A percentile compares a stretch with the other conserved stretches of the same genome.
Evolutionary conservation across 148 eudicot genomes (phyloP).

Genomic region (Vaccinium darrowii): DNA sequence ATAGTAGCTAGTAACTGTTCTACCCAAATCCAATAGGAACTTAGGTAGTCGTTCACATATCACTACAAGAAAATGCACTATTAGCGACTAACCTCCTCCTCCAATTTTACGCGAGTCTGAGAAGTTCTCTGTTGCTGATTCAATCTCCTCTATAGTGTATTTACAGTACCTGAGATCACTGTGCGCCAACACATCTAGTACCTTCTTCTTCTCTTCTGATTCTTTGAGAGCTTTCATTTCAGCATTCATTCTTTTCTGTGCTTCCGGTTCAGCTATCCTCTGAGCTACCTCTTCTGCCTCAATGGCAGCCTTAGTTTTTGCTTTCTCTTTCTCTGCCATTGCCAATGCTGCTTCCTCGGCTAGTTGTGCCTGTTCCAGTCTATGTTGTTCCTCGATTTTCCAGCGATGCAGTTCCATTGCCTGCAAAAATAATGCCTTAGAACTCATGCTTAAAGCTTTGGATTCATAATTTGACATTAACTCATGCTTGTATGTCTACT

Average conservation of each 20-base stretch:
- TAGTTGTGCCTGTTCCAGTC: conserved; percentile 43
- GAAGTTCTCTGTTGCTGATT: conserved; percentile 37
- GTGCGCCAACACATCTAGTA: conserved; percentile 26
- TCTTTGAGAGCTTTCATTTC: conserved; percentile 51
- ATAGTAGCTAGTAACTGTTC: not conserved
- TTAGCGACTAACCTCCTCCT: conserved; percentile 33
- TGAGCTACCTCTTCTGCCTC: conserved; percentile 83
- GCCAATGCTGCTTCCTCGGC: conserved; percentile 67
- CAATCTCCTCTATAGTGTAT: conserved; percentile 43
- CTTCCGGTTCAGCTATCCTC: conserved; percentile 61
- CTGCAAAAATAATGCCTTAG: conserved; percentile 28
- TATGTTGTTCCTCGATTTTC: conserved; percentile 51
- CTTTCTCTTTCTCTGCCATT: conserved; percentile 61
- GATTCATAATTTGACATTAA: not conserved
- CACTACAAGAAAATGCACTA: too few relatives aligned
- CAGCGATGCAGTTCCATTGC: conserved; percentile 65
- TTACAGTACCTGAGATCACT: conserved; percentile 40
- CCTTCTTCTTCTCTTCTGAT: conserved; percentile 45
- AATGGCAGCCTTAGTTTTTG: conserved; percentile 58
- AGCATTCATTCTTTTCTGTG: conserved; percentile 47
- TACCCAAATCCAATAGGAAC: not conserved
- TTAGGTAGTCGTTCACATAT: too few relatives aligned
- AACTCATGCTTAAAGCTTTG: not conserved
- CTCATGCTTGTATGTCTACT: not conserved
- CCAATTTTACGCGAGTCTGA: conserved; percentile 33